Percentiles rank a stretch among this genome's conserved stretches.
Conservation (phyloP, 2,329 filamentous ascomycete species). For the Aspergillus sp. region DNA sequence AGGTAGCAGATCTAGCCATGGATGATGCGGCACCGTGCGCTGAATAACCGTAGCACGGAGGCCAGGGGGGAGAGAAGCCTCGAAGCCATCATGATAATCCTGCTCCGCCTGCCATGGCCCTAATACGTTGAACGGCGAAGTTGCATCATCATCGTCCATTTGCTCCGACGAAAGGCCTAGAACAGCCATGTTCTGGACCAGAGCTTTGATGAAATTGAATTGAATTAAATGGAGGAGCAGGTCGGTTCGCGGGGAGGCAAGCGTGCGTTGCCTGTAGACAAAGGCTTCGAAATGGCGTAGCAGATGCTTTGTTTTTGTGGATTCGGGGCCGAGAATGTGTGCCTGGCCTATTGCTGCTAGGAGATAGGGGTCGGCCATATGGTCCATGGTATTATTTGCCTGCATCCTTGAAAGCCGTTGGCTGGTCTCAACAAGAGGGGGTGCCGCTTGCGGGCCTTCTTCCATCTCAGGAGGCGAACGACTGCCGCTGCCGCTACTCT, state of each 20-base stretch:
- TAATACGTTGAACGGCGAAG: slow-evolving; percentile 17
- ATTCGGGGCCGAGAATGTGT: slow-evolving; percentile 1
- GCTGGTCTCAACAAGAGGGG: neutral
- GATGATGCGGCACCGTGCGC: slow-evolving; percentile 20
- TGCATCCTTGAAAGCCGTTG: neutral
- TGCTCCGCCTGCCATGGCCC: slow-evolving; percentile 7
- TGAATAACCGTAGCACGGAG: slow-evolving; percentile 24
- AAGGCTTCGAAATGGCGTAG: slow-evolving; percentile 1
- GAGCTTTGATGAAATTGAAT: slow-evolving; percentile 19
- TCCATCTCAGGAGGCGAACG: neutral
- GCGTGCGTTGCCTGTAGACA: neutral
- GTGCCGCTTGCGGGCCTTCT: neutral
- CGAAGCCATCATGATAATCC: neutral
- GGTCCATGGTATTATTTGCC: neutral
- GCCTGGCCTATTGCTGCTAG: neutral
- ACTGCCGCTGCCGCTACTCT: neutral
- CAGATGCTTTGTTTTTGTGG: neutral
- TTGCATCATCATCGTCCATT: slow-evolving; percentile 20
- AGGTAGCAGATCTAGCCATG: slow-evolving; percentile 28
- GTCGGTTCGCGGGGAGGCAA: slow-evolving; percentile 18
- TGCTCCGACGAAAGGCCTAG: slow-evolving; percentile 6
- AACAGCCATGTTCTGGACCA: slow-evolving; percentile 16
- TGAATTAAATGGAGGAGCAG: slow-evolving; percentile 17
- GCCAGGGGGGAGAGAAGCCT: slow-evolving; percentile 6
- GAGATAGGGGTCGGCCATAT: neutral